These are phyloP conservation scores for Talaromyces amestolkiae DNA, from an alignment of 2,329 filamentous ascomycete species.

Conservation along the genomic window DNA sequence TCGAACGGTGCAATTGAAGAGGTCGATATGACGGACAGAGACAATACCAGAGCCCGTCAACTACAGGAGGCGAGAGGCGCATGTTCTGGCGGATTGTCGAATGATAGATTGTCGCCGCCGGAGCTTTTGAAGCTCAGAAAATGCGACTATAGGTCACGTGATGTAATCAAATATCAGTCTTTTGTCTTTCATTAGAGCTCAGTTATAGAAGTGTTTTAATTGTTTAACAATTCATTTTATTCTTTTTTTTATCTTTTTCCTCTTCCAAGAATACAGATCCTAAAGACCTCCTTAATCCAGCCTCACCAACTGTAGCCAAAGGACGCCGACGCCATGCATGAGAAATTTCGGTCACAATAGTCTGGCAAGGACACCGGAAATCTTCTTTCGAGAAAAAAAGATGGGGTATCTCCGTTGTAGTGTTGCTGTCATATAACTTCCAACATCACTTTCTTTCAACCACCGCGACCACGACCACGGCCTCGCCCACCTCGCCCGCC, in stretches of 20 bases:
- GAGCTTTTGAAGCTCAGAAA: background rate
- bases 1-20: slow-evolving; percentile 22
- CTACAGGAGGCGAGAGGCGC: slow-evolving; percentile 24
- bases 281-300: background rate
- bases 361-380: slow-evolving; percentile 28
- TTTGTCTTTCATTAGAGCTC: background rate
- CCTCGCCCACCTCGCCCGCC: slow-evolving; percentile 45
- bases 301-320: slow-evolving; percentile 16
- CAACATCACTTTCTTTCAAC: slow-evolving; percentile 26
- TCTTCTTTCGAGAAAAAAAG: slow-evolving; percentile 25
- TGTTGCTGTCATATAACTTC: background rate
- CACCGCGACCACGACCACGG: slow-evolving; percentile 44
- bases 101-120: background rate
- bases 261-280: slow-evolving; percentile 24
- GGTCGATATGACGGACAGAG: slow-evolving; percentile 39
- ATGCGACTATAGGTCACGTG: background rate
- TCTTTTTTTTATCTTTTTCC: background rate
- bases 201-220: background rate
- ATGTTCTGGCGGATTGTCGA: slow-evolving; percentile 18
- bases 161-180: background rate
- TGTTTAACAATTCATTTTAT: background rate
- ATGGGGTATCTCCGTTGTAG: slow-evolving; percentile 33
- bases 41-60: slow-evolving; percentile 44
- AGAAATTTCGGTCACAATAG: slow-evolving; percentile 30
- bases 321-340: slow-evolving; percentile 42